Conservation (phyloP, 2,329 filamentous ascomycete genomes). For the Alternaria consortialis region DNA sequence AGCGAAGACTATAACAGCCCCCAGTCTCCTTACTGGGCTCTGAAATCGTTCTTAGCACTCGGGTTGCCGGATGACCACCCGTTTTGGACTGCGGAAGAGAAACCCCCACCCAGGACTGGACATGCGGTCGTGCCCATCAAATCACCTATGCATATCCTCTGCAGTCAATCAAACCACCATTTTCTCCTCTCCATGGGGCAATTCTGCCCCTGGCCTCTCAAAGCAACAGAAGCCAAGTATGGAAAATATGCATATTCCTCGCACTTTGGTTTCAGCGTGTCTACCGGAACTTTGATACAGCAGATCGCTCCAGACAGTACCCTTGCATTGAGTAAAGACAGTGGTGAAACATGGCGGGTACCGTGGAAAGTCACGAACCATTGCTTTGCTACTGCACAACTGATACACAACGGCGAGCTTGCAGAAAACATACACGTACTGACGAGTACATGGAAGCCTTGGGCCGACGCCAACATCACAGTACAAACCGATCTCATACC, state of each 20-base stretch:
- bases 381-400: constrained; percentile 11
- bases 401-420: constrained; percentile 3
- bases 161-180: constrained; percentile 49
- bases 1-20: constrained; percentile 67
- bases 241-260: constrained; percentile 49
- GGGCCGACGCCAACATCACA: constrained; percentile 38
- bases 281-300: constrained; percentile 50
- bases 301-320: constrained; percentile 55
- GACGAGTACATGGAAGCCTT: constrained; percentile 40
- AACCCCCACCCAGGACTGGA: constrained; percentile 37
- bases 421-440: constrained; percentile 24
- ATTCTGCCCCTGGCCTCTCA: constrained; percentile 49
- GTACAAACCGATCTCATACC: constrained; percentile 36
- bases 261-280: constrained; percentile 51
- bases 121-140: constrained; percentile 18
- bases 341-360: constrained; percentile 51
- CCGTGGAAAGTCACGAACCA: constrained; percentile 43
- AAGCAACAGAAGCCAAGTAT: constrained; percentile 49
- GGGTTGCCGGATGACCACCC: constrained; percentile 48
- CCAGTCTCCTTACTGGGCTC: constrained; percentile 64
- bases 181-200: constrained; percentile 45
- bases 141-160: constrained; percentile 58
- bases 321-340: constrained; percentile 50
- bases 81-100: constrained; percentile 60
- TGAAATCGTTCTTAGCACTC: constrained; percentile 61